These are phyloP conservation scores for Debaryomyces fabryi DNA, from an alignment of 1,139 yeast species.

Conservation along the genomic window DNA sequence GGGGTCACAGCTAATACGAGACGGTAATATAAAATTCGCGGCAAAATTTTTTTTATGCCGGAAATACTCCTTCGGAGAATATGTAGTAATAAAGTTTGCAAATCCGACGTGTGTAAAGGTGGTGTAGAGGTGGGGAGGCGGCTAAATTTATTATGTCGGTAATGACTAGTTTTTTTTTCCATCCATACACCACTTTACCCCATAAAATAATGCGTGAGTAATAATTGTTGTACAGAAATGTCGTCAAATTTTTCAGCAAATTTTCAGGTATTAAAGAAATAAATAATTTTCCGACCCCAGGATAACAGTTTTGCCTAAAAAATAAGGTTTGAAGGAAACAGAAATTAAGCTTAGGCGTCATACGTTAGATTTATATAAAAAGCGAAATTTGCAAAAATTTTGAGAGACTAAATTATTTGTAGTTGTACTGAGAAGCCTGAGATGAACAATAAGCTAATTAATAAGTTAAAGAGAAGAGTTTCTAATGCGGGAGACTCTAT, in stretches of 20 bases:
- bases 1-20: neutral
- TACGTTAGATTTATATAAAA: neutral
- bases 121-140: neutral
- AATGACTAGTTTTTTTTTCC: neutral
- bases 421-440: neutral
- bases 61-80: neutral
- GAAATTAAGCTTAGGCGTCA: neutral
- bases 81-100: neutral
- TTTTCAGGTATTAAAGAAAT: neutral
- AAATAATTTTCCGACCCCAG: neutral
- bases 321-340: neutral
- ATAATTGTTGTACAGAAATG: neutral
- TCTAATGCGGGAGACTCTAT: slow-evolving; percentile 16
- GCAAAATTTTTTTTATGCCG: neutral
- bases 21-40: neutral
- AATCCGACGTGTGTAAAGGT: neutral
- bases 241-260: neutral
- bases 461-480: slow-evolving; percentile 8
- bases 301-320: neutral
- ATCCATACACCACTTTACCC: neutral
- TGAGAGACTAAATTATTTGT: neutral
- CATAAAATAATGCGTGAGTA: neutral
- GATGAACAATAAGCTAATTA: slow-evolving; percentile 2
- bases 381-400: neutral
- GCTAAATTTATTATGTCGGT: neutral